These are phyloP conservation scores for Camptophora hylomeconis DNA, from an alignment of 2,329 filamentous ascomycete genomes.

Conservation along the genomic window DNA sequence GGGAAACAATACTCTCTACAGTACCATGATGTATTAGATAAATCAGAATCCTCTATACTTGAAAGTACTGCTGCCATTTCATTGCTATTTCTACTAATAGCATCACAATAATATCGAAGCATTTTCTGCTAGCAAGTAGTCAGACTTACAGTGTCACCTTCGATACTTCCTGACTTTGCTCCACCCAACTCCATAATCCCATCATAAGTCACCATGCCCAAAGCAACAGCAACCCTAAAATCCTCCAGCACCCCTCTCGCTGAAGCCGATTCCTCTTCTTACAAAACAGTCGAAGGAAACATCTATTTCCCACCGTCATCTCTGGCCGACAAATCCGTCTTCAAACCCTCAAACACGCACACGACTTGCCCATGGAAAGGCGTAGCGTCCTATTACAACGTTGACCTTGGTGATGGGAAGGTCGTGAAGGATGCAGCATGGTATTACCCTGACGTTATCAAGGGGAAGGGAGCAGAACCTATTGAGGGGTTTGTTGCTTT, in stretches of 20 bases:
- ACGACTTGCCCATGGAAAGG: slow-evolving; percentile 47
- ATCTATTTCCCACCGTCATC: slow-evolving; percentile 41
- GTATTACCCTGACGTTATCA: slow-evolving; percentile 44
- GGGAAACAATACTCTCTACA: too few relatives aligned
- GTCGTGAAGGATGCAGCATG: slow-evolving; percentile 43
- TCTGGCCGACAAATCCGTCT: slow-evolving; percentile 29
- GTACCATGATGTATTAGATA: too few relatives aligned
- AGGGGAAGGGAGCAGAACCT: slow-evolving; percentile 33
- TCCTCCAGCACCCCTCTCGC: slow-evolving; percentile 39
- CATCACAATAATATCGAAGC: too few relatives aligned
- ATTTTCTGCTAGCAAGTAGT: too few relatives aligned
- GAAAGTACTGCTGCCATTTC: too few relatives aligned
- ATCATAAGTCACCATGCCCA: slow-evolving; percentile 23
- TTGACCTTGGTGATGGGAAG: slow-evolving; percentile 36
- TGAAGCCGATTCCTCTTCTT: slow-evolving; percentile 35
- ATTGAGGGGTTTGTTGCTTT: slow-evolving; percentile 47
- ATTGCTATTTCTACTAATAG: too few relatives aligned
- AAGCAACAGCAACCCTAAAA: slow-evolving; percentile 35
- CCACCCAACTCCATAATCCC: too few relatives aligned
- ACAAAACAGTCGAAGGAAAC: slow-evolving; percentile 46
- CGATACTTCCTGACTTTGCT: too few relatives aligned
- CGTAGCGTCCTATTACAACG: slow-evolving; percentile 42
- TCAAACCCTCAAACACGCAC: slow-evolving; percentile 32
- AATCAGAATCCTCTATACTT: too few relatives aligned
- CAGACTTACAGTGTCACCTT: too few relatives aligned